These are phyloP conservation scores for Neonothopanus nambi DNA, from an alignment of 1,284 basidiomycete species.

Conservation along the genomic window DNA sequence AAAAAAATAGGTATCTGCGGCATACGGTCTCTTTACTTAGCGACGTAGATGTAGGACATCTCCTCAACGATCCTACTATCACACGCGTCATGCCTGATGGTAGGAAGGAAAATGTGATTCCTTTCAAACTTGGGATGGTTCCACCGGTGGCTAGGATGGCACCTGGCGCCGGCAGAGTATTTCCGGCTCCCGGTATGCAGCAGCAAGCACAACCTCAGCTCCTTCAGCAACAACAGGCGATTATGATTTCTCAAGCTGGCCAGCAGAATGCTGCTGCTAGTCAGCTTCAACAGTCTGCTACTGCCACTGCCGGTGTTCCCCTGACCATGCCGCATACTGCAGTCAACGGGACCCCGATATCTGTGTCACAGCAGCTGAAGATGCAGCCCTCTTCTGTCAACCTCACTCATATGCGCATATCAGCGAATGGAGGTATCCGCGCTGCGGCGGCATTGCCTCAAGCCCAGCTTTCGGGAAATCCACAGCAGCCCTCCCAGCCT, in stretches of 20 bases:
- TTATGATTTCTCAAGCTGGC: no score
- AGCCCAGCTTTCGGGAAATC: no score
- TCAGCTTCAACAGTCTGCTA: not conserved
- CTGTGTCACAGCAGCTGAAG: not conserved
- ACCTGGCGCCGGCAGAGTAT: not conserved
- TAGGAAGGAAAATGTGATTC: not conserved
- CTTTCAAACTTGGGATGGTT: slow-evolving; percentile 1
- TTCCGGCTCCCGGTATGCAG: no score
- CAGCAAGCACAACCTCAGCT: not conserved
- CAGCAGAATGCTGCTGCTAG: not conserved
- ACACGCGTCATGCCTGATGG: not conserved
- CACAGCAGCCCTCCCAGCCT: no score
- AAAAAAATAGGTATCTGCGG: not conserved
- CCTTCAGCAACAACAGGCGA: not conserved
- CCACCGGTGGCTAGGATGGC: not conserved
- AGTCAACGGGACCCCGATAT: not conserved
- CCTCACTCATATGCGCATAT: not conserved
- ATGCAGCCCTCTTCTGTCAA: not conserved
- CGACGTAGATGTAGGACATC: not conserved
- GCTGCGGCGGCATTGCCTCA: slow-evolving; percentile 13
- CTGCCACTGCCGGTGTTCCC: no score
- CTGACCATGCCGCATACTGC: no score
- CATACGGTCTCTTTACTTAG: not conserved
- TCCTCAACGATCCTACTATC: slow-evolving; percentile 10
- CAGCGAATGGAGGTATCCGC: not conserved